Evolutionary conservation across 495 filamentous ascomycete species (phyloP).

Genomic region (Hapsidospora chrysogenum): DNA sequence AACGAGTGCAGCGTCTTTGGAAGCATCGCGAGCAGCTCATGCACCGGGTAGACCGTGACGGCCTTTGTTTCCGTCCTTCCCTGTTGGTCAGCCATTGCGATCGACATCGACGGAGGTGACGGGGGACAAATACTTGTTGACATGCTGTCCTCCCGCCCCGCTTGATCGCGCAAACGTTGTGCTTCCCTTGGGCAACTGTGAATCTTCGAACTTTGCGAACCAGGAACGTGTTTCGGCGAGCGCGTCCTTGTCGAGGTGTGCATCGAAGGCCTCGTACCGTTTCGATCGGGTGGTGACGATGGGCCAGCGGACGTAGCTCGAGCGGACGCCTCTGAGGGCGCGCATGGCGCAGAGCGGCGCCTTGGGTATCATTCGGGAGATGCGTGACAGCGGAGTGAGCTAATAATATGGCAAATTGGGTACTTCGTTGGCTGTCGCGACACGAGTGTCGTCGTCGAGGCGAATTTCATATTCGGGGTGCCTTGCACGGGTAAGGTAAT

Average conservation of each 20-base stretch:
- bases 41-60: conserved; percentile 45
- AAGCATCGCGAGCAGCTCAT: conserved; percentile 39
- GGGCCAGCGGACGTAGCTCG: too few relatives aligned
- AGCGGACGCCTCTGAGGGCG: too few relatives aligned
- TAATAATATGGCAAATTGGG: too few relatives aligned
- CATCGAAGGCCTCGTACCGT: conserved; percentile 20
- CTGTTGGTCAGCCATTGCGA: conserved; percentile 4
- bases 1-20: conserved; percentile 50
- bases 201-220: conserved; percentile 45
- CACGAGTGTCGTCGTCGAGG: too few relatives aligned
- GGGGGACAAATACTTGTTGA: conserved; percentile 59
- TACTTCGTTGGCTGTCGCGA: too few relatives aligned
- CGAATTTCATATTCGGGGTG: too few relatives aligned
- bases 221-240: conserved; percentile 59
- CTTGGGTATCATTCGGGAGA: too few relatives aligned
- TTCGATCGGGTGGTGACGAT: conserved; percentile 6
- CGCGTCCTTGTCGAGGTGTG: conserved; percentile 33
- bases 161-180: conserved; percentile 72
- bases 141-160: conserved; percentile 88
- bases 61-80: conserved; percentile 84
- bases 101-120: too few relatives aligned
- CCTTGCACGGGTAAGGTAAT: too few relatives aligned
- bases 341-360: too few relatives aligned
- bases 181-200: conserved; percentile 49
- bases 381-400: too few relatives aligned